Evolutionary conservation across 495 filamentous ascomycete species (phyloP), one percentile per base, ranked within the genome.

Genomic region (Trichoderma asperelloides): DNA sequence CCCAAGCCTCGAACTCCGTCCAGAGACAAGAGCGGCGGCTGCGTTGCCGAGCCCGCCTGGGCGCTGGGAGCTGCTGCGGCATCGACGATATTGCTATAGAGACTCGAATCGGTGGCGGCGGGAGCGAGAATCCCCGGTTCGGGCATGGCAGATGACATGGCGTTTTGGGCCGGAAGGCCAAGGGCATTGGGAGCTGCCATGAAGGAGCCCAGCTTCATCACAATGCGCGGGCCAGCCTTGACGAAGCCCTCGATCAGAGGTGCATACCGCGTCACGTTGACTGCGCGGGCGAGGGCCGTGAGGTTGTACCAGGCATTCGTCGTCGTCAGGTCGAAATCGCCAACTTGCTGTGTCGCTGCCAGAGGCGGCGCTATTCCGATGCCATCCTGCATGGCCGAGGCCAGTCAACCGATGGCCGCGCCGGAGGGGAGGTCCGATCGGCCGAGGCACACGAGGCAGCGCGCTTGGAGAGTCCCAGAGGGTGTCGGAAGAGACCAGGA

Each of bases 1-100:
- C 91, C 90, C n/a, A 97, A 77, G 18, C 89, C 80, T 67, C 76
- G 76, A 9, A 79, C 76, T 6, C 83, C 77, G 65, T 85, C 83
- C 71, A 82, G 71, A 11, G 82, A 81, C 69, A 85, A 80, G 49
- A 77, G 75, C 25, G 81, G 79, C 60, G 77, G 71, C 47, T 81
- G 69, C 25, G 77, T 74, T 23, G 75, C 68, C 21, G 79, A 76
- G 65, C 81, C 78, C 3, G 33, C n/a, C 62, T 23, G 33, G n/a
- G 33, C 23, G 37, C 28, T 33, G 9, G 33, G 33, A 21, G 33
- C 23, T 30, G 64, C 6, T 21, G 41, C 64, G 13, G 13, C 64
- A 2, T 51, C 16, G 25, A 49, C 30, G 2, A 65, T 65, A 12
- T 65, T 39, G 64, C 40, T 30, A 23, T 63, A 51, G 47, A 60